Conservation (phyloP, 176 grass and related monocot genomes). For the Eleusine coracana region DNA sequence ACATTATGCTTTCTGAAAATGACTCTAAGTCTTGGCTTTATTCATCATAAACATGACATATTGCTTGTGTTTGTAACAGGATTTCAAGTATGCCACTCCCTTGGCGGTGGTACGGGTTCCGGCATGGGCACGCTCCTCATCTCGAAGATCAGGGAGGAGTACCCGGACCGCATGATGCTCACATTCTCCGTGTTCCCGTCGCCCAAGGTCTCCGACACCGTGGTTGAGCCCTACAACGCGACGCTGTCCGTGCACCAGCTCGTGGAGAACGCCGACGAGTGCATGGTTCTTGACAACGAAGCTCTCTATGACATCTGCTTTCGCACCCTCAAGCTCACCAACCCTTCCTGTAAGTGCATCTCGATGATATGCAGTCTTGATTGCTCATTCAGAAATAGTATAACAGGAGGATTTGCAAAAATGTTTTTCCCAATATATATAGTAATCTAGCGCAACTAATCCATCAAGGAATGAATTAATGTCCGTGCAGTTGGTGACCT, state of each 20-base stretch:
- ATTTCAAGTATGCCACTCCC: conserved; percentile 73
- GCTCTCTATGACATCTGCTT: conserved; percentile 79
- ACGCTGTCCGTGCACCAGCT: conserved; percentile 78
- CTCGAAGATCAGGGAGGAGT: conserved; percentile 68
- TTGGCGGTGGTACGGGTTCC: conserved; percentile 51
- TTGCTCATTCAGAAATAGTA: no score
- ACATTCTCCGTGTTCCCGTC: conserved; percentile 80
- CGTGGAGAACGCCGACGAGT: conserved; percentile 78
- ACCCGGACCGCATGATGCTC: conserved; percentile 72
- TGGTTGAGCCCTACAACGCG: conserved; percentile 74
- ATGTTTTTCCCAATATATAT: no score
- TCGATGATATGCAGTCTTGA: background rate
- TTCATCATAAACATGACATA: background rate
- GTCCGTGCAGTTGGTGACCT: conserved; percentile 61
- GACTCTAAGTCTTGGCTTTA: background rate
- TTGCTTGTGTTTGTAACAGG: conserved; percentile 28
- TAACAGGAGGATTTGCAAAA: no score
- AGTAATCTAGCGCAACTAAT: no score
- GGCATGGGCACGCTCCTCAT: conserved; percentile 70
- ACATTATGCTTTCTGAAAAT: no score
- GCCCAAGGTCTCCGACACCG: conserved; percentile 73
- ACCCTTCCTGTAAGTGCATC: conserved; percentile 57
- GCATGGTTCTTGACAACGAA: conserved; percentile 78
- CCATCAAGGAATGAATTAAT: background rate
- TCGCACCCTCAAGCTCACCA: conserved; percentile 77